Percentiles rank a stretch among this genome's conserved stretches.
Conservation (phyloP, 768 basidiomycete genomes). For the Kwoniella newhampshirensis region DNA sequence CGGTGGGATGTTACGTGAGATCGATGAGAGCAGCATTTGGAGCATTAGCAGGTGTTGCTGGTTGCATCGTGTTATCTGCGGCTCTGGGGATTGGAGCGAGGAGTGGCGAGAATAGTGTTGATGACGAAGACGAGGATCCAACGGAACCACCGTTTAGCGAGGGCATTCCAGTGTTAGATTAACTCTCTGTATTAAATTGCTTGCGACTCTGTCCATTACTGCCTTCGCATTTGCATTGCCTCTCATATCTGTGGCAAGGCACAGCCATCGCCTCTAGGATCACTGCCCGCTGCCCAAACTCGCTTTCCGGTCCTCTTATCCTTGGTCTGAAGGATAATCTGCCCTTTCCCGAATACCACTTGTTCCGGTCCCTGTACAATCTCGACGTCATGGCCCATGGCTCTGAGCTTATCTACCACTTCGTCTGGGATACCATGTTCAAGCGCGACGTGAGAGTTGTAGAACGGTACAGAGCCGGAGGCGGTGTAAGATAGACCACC, state of each 20-base stretch:
- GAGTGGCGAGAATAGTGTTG: background rate
- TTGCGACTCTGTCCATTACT: too few species aligned
- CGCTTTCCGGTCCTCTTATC: conserved; percentile 31
- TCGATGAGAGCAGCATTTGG: conserved; percentile 20
- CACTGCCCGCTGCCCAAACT: conserved; percentile 34
- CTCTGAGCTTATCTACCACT: conserved; percentile 19
- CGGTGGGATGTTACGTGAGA: conserved; percentile 10
- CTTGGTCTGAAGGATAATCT: conserved; percentile 26
- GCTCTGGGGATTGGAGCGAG: conserved; percentile 5
- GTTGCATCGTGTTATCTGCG: background rate
- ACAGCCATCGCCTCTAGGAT: conserved; percentile 34
- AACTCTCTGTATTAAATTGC: background rate
- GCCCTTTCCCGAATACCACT: conserved; percentile 21
- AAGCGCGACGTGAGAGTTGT: conserved; percentile 24
- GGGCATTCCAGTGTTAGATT: conserved; percentile 1
- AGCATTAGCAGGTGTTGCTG: conserved; percentile 13
- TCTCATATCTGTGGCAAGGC: conserved; percentile 22
- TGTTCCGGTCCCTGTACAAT: conserved; percentile 20
- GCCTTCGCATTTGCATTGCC: too few species aligned
- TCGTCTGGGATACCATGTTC: conserved; percentile 27
- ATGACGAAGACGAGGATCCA: background rate
- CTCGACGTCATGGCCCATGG: conserved; percentile 25
- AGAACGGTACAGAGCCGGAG: conserved; percentile 7
- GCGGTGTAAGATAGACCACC: conserved; percentile 6
- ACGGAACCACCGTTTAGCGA: background rate